These are phyloP conservation scores for Fusarium fujikuroi DNA, from an alignment of 2,329 filamentous ascomycete species.

Conservation along the genomic window DNA sequence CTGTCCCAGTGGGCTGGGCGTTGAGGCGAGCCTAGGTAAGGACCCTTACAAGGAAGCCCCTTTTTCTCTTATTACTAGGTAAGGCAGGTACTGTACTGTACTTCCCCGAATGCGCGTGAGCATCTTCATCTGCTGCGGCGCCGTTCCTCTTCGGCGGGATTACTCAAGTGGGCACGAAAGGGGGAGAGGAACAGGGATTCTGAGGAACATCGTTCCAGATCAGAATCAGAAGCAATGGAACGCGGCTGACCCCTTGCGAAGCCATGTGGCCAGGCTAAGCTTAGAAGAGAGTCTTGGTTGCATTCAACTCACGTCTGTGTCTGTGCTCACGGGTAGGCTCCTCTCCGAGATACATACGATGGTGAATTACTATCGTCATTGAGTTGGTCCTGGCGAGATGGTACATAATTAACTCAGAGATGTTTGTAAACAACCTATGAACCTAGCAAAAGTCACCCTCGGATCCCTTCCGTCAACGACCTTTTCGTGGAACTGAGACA, in stretches of 20 bases:
- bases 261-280: constrained; percentile 34
- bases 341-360: background rate
- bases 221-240: constrained; percentile 29
- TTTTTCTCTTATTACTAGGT: constrained; percentile 9
- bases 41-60: constrained; percentile 33
- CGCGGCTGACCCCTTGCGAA: constrained; percentile 30
- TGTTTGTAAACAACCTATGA: background rate
- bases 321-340: constrained; percentile 11
- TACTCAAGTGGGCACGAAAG: constrained; percentile 23
- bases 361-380: background rate
- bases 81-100: background rate
- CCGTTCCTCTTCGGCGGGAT: constrained; percentile 17
- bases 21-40: constrained; percentile 17
- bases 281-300: constrained; percentile 1
- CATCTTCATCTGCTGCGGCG: constrained; percentile 35
- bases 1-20: constrained; percentile 33
- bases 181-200: constrained; percentile 26
- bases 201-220: constrained; percentile 27
- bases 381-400: background rate
- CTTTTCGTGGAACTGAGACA: background rate
- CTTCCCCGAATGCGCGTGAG: constrained; percentile 19
- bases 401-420: background rate
- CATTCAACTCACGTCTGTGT: background rate
- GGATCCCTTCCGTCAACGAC: background rate
- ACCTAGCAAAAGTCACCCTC: background rate